Conservation (phyloP, 495 filamentous ascomycete species). For the Penicillium flavigenum region DNA sequence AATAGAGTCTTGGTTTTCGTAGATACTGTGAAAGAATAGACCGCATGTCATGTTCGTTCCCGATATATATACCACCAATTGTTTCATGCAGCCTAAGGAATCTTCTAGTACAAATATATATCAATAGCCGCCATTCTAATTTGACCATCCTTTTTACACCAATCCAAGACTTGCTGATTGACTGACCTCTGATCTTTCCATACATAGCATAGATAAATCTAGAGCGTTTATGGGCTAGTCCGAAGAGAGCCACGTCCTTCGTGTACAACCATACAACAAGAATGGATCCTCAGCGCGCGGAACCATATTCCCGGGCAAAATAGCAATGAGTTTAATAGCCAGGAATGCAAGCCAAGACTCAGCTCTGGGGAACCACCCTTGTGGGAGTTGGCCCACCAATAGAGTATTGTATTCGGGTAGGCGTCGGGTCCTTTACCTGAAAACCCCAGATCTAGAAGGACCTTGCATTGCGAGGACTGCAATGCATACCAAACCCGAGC, state of each 20-base stretch:
- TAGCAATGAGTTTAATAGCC: neutral
- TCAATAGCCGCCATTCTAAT: neutral
- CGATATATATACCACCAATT: neutral
- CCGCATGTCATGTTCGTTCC: neutral
- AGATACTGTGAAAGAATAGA: neutral
- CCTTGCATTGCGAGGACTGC: constrained; percentile 17
- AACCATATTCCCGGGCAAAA: neutral
- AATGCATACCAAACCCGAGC: constrained; percentile 14
- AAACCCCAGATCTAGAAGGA: constrained; percentile 11
- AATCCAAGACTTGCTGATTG: neutral
- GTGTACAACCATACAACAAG: neutral
- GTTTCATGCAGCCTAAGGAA: neutral
- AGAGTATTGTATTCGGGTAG: neutral
- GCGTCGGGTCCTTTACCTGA: neutral
- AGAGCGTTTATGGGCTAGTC: neutral
- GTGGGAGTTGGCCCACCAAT: neutral
- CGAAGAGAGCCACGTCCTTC: neutral
- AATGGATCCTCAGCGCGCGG: neutral
- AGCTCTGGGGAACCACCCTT: neutral
- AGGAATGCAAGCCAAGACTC: constrained; percentile 24
- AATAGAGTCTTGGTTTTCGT: neutral
- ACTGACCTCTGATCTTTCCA: neutral
- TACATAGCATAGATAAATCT: neutral
- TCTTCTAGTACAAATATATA: neutral
- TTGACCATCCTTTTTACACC: neutral